Base-by-base conservation (phyloP, 352 stramenopile genomes). In the Globisporangium splendens region DNA sequence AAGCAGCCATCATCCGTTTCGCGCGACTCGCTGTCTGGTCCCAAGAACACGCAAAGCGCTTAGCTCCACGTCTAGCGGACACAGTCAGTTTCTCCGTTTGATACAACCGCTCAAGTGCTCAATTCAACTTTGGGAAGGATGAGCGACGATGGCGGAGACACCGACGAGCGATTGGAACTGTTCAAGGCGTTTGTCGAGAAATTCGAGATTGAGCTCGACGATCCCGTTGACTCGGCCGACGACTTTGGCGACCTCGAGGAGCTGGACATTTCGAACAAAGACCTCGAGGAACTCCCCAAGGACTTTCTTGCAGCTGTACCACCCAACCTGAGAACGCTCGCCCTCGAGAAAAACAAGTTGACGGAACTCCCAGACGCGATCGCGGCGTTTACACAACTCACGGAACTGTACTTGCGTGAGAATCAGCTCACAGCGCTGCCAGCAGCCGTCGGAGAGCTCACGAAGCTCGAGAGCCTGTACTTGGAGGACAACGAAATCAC, bases 401-500 rank as follows among this genome's bases (percentile, higher is more conserved):
- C 69, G 1, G 87, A 96, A 63, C 70, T 96, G 20, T 96, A 96
- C 52, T 28, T 96, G 31, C 71, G 88, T 11, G 70, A 94, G 54
- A 96, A 96, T 61, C 52, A 84, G 48, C 66, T 96, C 39, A 69
- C 54, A 6, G 61, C 58, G 17, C 63, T 96, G 21, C 79, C 87
- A 0, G 24, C 58, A 6, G 66, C 63, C 17, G 83, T 95, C 39
- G 66, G 75, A 13, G 57, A 86, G 7, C 66, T 93, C 0, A 53
- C 65, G 8, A 70, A 84, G 20, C 74, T 96, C 20, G 85, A 96
- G 66, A 88, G 75, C 52, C 35, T 96, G 14, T 96, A 94, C 28
- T 65, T 96, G 28, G 87, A 96, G 73, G 85, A 94, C 61, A 96
- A 96, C 54, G 68, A 83, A 35, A 56, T 96, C 46, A 88, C 78